Evolutionary conservation across 2,329 filamentous ascomycete genomes (phyloP), one percentile per base, ranked within the genome.

Genomic region (Penicillium fuscoglaucum): DNA sequence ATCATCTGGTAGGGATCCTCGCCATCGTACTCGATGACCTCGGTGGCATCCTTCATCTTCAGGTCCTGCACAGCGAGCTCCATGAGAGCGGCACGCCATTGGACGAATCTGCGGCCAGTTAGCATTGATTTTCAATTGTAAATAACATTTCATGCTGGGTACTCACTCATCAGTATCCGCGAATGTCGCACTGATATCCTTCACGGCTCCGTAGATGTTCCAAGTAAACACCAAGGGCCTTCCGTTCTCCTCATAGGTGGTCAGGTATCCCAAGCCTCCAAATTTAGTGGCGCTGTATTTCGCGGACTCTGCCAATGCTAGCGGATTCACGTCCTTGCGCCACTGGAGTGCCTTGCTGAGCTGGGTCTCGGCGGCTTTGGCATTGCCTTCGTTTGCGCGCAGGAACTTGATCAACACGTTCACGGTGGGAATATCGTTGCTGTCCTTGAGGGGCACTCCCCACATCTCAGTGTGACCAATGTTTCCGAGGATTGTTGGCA

Each of bases 351-450:
- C 93, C 68, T 88, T 87, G 58, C 79, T 81, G 45, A 98, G 84
- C 79, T 97, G 93, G 55, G 88, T 84, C 71, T 88, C 87, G 17
- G 93, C 90, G 71, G 87, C 87, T 53, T 81, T 80, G 7, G 91
- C 73, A 69, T 96, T 87, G 61, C 88, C 87, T 61, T 87, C 86
- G 74, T 97, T 97, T 72, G 93, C 93, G 66, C 93, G 90, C 56
- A 98, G 84, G 78, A 93, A 97, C 80, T 97, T 98, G 73, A 96
- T 91, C 49, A 97, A 82, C 52, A 97, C 85, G 67, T 96, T 87
- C 72, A 90, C 88, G 48, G 90, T 92, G 55, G 90, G 90, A 52
- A 93, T 82, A 68, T 91, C 82, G 41, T 77, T 67, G 55, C 67
- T 68, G 56, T 72, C 68, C 58, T 74, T 72, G 45, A 97, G 84